These are phyloP conservation scores for Pythium phragmitis DNA, from an alignment of 352 stramenopile genomes.

Conservation along the genomic window DNA sequence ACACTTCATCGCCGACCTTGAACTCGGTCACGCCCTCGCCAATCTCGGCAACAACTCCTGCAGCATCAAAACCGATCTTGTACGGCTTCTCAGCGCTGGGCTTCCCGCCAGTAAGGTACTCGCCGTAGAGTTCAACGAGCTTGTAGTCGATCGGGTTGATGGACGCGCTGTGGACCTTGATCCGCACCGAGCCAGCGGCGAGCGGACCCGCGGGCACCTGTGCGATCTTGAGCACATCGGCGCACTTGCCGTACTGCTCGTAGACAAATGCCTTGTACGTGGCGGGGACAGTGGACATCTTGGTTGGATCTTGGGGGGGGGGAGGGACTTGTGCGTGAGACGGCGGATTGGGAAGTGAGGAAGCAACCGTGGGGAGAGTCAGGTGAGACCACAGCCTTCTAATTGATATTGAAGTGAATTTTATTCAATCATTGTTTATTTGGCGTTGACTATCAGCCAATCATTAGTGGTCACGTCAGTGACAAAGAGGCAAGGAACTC, in stretches of 20 bases:
- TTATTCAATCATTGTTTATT: too few relatives aligned
- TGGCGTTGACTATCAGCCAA: too few relatives aligned
- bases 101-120: background rate
- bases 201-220: background rate
- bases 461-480: too few relatives aligned
- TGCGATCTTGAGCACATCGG: conserved; percentile 6
- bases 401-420: too few relatives aligned
- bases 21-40: background rate
- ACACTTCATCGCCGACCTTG: conserved; percentile 21
- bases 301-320: background rate
- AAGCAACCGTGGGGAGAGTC: too few relatives aligned
- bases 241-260: conserved; percentile 7
- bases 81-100: conserved; percentile 13
- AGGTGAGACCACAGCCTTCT: too few relatives aligned
- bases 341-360: too few relatives aligned
- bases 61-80: conserved; percentile 11
- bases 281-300: conserved; percentile 5
- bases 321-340: too few relatives aligned
- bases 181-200: conserved; percentile 1
- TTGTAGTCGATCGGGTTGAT: conserved; percentile 16
- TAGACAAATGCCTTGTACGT: conserved; percentile 18
- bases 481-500: too few relatives aligned
- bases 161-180: conserved; percentile 12
- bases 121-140: conserved; percentile 2
- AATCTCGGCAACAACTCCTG: conserved; percentile 9